Evolutionary conservation across 1,284 basidiomycete genomes (phyloP).

Genomic region (Mycosarcoma mackinlayi): DNA sequence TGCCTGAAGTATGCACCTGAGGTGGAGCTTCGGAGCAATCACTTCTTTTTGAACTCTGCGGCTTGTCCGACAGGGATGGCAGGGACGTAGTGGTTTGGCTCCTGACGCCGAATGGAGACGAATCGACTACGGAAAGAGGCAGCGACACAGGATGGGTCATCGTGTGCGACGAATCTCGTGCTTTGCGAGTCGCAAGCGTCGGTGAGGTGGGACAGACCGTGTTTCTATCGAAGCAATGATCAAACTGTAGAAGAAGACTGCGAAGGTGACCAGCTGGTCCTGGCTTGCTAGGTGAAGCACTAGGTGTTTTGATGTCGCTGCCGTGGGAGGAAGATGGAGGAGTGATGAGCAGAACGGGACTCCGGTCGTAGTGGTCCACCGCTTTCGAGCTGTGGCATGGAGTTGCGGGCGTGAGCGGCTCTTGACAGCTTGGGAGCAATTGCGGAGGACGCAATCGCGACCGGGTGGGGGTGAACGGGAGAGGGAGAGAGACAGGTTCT

Average conservation of each 20-base stretch:
- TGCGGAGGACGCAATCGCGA: background rate
- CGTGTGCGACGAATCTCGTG: conserved; percentile 5
- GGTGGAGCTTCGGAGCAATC: background rate
- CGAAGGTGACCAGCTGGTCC: background rate
- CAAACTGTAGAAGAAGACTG: background rate
- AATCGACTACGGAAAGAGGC: background rate
- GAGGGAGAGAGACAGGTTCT: background rate
- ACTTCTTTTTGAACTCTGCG: background rate
- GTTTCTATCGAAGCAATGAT: conserved; percentile 6
- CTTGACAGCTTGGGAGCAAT: background rate
- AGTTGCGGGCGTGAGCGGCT: background rate
- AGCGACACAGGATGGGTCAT: background rate
- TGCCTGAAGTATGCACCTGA: background rate
- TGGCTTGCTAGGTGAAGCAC: background rate
- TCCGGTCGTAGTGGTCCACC: conserved; percentile 17
- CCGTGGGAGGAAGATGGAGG: conserved; percentile 15
- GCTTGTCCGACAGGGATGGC: background rate
- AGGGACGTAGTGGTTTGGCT: background rate
- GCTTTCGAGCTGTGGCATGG: background rate
- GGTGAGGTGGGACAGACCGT: conserved; percentile 20
- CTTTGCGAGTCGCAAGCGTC: conserved; percentile 15
- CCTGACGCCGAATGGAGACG: background rate
- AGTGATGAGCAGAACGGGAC: conserved; percentile 20
- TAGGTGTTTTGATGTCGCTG: background rate
- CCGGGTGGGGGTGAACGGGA: background rate